Base-by-base conservation (phyloP, 257 asterid species). In the Solanum phureja region DNA sequence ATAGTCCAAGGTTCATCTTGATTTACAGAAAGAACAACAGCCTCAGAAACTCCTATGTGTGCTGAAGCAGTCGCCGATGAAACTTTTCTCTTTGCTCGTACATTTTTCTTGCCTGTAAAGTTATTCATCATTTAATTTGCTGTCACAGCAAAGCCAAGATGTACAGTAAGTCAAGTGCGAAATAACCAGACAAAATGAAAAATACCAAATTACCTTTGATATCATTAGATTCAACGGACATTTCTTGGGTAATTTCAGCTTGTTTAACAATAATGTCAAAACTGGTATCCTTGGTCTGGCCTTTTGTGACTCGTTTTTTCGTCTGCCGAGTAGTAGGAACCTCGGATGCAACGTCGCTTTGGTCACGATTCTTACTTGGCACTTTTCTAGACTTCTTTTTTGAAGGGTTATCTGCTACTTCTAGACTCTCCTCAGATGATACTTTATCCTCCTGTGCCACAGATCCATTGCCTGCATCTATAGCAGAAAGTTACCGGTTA, bases 1-100 rank as follows among this genome's bases (percentile, higher is more conserved):
- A 95, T 88, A 40, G 98, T 91, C 99, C 99, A 97, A 64, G 99
- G 98, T 91, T 95, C 98, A 62, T 88, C 89, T 71, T 89, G 88
- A 75, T 83, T 87, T 64, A 74, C 90, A 85, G 90, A 87, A 89
- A 86, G 86, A 82, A 74, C 91, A 31, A 87, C 87, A 77, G 40
- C 88, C 81, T 89, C 92, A 86, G 81, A 84, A 58, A 91, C 83
- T 89, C 91, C 90, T 76, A 82, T 5, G 34, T 87, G 86, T 83
- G 90, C 88, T 73, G 90, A 87, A 82, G 90, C 91, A 31, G 42
- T 86, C 89, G 84, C 92, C 18, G 93, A 87, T 12, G 91, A 66
- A 73, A 86, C 90, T 84, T 91, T 94, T 86, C 90, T 92, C 90
- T 93, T 92, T 69, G 87, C 90, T 88, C 27, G 84, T 72, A 87